phyloP scores from a whole-genome alignment of 176 grass and related monocot species.

The Saccharum spontaneum region DNA sequence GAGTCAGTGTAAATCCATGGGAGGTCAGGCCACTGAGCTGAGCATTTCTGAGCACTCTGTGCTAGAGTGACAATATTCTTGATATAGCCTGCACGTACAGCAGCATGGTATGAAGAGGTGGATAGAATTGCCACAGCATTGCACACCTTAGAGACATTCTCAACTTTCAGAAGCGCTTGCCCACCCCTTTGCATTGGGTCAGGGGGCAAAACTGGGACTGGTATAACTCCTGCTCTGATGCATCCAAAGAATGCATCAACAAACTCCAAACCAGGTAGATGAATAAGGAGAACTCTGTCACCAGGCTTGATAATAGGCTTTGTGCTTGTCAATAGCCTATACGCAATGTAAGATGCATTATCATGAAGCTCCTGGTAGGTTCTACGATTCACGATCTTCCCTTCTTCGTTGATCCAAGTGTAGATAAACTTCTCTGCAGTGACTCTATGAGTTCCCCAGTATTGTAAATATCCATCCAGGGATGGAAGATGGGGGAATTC shows the following conservation, averaged over 20 bases:
- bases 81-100: conserved; percentile 65
- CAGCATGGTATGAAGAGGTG: conserved; percentile 72
- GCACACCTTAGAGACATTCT: conserved; percentile 66
- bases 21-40: conserved; percentile 60
- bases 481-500: conserved; percentile 59
- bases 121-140: conserved; percentile 63
- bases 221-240: conserved; percentile 64
- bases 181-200: conserved; percentile 67
- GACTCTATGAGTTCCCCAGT: conserved; percentile 62
- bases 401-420: conserved; percentile 76
- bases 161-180: conserved; percentile 71
- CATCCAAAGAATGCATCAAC: conserved; percentile 74
- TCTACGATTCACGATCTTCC: conserved; percentile 56
- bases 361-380: conserved; percentile 64
- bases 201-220: conserved; percentile 72
- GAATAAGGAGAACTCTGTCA: conserved; percentile 67
- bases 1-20: conserved; percentile 72
- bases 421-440: conserved; percentile 51
- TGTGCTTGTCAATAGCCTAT: conserved; percentile 50
- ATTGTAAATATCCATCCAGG: conserved; percentile 63
- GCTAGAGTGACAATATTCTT: conserved; percentile 54
- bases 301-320: conserved; percentile 60
- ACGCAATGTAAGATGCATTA: conserved; percentile 63
- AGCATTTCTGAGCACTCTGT: conserved; percentile 44
- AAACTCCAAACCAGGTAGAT: conserved; percentile 73